A percentile compares a stretch with the other conserved stretches of the same genome.
These are phyloP conservation scores for Ceratocystis destructans DNA, from an alignment of 2,329 filamentous ascomycete species.

Conservation along the genomic window DNA sequence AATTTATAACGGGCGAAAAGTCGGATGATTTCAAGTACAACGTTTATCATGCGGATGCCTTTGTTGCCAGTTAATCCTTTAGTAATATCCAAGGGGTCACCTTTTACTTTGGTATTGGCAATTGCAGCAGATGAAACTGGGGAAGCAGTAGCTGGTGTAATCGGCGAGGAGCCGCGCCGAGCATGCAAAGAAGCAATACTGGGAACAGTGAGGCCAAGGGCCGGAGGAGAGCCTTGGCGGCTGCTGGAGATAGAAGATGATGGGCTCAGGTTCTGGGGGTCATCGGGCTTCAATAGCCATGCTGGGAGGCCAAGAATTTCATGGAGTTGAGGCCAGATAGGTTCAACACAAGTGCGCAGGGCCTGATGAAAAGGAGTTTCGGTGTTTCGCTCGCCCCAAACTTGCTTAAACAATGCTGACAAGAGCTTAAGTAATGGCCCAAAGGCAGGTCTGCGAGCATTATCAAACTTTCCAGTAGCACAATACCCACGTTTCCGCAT, in stretches of 20 bases:
- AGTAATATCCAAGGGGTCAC: constrained; percentile 39
- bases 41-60: constrained; percentile 67
- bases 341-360: constrained; percentile 47
- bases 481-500: constrained; percentile 49
- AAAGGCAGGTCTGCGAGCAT: constrained; percentile 45
- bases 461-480: constrained; percentile 53
- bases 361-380: constrained; percentile 49
- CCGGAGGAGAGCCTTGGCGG: constrained; percentile 16
- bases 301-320: constrained; percentile 50
- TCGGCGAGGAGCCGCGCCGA: constrained; percentile 39
- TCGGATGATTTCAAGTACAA: constrained; percentile 71
- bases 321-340: constrained; percentile 51
- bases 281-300: constrained; percentile 45
- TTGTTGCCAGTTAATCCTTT: constrained; percentile 45
- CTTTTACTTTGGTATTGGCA: constrained; percentile 30
- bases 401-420: constrained; percentile 52
- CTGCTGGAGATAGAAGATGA: constrained; percentile 21
- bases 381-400: constrained; percentile 53
- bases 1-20: constrained; percentile 73
- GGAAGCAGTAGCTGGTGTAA: constrained; percentile 33
- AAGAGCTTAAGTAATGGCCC: constrained; percentile 50
- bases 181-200: constrained; percentile 25
- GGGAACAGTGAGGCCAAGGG: constrained; percentile 17
- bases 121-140: constrained; percentile 30
- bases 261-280: constrained; percentile 20